Evolutionary conservation across 23 red algal genomes (phyloP), one percentile per base, ranked within the genome.

Genomic region (Chondrus crispus): DNA sequence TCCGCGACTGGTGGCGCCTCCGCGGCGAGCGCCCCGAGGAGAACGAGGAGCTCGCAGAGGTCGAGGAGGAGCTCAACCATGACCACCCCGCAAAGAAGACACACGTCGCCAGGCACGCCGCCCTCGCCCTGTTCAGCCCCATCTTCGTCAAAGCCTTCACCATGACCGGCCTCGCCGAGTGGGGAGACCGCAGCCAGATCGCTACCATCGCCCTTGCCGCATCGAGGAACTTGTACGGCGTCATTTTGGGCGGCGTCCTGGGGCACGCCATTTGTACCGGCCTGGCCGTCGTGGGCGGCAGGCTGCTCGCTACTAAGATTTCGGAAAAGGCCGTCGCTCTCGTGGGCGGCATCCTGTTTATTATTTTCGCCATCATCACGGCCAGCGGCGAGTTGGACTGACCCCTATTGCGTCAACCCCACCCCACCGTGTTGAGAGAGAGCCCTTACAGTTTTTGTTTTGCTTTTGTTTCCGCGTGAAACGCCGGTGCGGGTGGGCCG

Each of bases 131-230:
- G 19, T 60, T 94, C 24, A 63, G 74, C 19, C 85, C 96, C 48
- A 60, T 90, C 57, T 90, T 92, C 53, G 79, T 92, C 74, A 88
- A 91, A 51, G 68, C 91, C 28, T 93, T 98, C 46, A 88, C 82
- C 57, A 88, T 98, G 77, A 95, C 93, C n/a, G 95, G 91, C 60
- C 78, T 98, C 28, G 96, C 96, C 40, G 96, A 98, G 64, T 98
- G 96, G 96, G 96, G 96, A n/a, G 96, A 98, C 85, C 93, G 96
- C 44, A 87, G 77, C 57, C 93, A 95, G 74, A 85, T 98, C 6
- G 94, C 96, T 43, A 98, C 96, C 41, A 95, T 98, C 43, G 94
- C 96, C 24, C 89, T 98, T 29, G 88, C 96, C n/a, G 96, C 96
- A n/a, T 87, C 96, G 22, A 94, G 80, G 66, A 90, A 98, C 74